A percentile compares a stretch with the other conserved stretches of the same genome.
These are phyloP conservation scores for Apiospora sp. DNA, from an alignment of 2,329 filamentous ascomycete species.

Conservation along the genomic window DNA sequence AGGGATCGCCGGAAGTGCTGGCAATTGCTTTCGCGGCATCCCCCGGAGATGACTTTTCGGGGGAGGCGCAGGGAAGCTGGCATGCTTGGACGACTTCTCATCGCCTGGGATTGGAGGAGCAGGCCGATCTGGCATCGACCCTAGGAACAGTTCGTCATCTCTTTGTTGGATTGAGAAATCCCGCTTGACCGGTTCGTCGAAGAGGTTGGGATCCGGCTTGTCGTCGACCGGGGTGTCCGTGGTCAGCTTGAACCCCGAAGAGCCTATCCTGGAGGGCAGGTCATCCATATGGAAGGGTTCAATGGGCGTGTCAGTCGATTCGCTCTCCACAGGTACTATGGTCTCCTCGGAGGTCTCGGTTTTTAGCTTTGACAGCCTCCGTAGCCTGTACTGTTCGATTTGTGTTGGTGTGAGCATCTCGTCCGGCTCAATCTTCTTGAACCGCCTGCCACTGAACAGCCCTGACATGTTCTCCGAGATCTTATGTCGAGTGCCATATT, in stretches of 20 bases:
- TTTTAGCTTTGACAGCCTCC: slow-evolving; percentile 43
- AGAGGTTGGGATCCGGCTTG: slow-evolving; percentile 36
- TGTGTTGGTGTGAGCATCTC: slow-evolving; percentile 65
- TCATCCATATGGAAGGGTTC: slow-evolving; percentile 61
- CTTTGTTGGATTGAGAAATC: slow-evolving; percentile 37
- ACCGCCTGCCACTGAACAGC: slow-evolving; percentile 61
- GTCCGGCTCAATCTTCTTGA: slow-evolving; percentile 63
- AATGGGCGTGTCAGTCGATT: slow-evolving; percentile 50
- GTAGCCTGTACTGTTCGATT: slow-evolving; percentile 55
- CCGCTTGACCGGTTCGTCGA: slow-evolving; percentile 34
- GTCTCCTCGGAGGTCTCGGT: slow-evolving; percentile 42
- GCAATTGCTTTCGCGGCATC: slow-evolving; percentile 35
- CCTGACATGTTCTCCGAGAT: slow-evolving; percentile 66
- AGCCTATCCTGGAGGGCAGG: slow-evolving; percentile 52
- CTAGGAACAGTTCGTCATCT: slow-evolving; percentile 28
- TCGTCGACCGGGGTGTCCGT: slow-evolving; percentile 40
- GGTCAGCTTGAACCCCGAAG: slow-evolving; percentile 45
- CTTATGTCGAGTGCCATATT: slow-evolving; percentile 56
- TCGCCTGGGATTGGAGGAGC: not conserved
- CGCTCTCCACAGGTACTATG: slow-evolving; percentile 34
- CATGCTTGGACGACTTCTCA: slow-evolving; percentile 25
- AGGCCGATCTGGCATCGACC: slow-evolving; percentile 22
- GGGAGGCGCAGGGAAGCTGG: slow-evolving; percentile 43
- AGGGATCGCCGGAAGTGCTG: slow-evolving; percentile 41
- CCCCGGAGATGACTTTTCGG: slow-evolving; percentile 39